Base-by-base conservation (phyloP, 2,329 filamentous ascomycete species). In the Neocatenulostroma microsporum region DNA sequence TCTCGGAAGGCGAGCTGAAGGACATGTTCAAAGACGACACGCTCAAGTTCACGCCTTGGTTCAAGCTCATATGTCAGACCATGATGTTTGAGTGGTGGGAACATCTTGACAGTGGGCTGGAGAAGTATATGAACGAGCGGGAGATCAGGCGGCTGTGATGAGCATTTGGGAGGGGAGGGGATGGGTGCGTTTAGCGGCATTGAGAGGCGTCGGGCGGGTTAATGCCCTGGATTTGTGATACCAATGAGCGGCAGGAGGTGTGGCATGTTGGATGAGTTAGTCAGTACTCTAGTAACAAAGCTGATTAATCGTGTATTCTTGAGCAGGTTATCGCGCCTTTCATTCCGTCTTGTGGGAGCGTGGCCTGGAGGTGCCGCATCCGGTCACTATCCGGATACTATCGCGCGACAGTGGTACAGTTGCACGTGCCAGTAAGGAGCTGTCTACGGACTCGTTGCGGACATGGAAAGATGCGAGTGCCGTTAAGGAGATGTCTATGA, bases 71-170 rank as follows among this genome's bases (percentile, higher is more conserved):
- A 57, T 98, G 91, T 73, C 75, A 96, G 62, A 87, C 85, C 32
- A 88, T 96, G 84, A 76, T 98, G 27, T 98, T 94, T 55, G 82
- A 95, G 63, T 98, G 91, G 91, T 98, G 91, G 91, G 71, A 80
- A 56, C 79, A 84, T 64, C 74, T 96, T 38, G 81, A 91, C 51
- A 69, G 74, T 17, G 84, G 83, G 8, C 70, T 96, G 50, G 83
- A 93, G 42, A 82, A 84, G 66, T 94, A 89, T 66, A 74, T 78
- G 64, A 81, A 86, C 58, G 88, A 96, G 70, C 77, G 79, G 58
- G 72, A 83, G 58, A 94, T 96, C 55, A 80, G 86, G 51, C 80
- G 89, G 50, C 95, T 95, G 89, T 50, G 28, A n/a, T n/a, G n/a
- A n/a, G n/a, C n/a, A 34, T 24, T 10, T 32, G 19, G 10, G n/a